phyloP scores from a whole-genome alignment of 495 filamentous ascomycete genomes.

The Chaetomidium leptoderma region DNA sequence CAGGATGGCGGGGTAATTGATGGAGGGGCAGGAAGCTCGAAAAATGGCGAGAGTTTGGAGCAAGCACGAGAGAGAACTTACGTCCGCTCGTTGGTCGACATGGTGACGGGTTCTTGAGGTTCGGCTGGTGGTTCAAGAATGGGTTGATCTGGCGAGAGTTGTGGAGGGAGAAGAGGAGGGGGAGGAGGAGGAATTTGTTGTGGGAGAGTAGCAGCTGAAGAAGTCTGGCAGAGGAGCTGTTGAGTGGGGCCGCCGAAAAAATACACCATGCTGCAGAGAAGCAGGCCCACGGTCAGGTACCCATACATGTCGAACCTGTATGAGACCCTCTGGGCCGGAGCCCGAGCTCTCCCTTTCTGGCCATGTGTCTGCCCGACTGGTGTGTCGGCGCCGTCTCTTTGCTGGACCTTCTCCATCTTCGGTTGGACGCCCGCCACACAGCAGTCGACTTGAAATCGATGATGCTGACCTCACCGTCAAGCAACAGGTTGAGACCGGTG shows the following conservation, averaged over 20 bases:
- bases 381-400: neutral
- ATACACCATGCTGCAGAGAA: conserved; percentile 22
- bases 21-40: conserved; percentile 24
- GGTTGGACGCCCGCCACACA: too few species aligned
- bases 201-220: conserved; percentile 27
- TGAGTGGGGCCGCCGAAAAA: conserved; percentile 21
- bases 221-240: conserved; percentile 15
- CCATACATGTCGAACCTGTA: conserved; percentile 8
- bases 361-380: neutral
- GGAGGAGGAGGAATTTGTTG: conserved; percentile 29
- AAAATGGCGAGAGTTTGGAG: conserved; percentile 14
- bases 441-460: too few species aligned
- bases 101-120: conserved; percentile 52
- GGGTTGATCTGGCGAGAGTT: conserved; percentile 39
- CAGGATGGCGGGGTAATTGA: conserved; percentile 32
- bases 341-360: neutral
- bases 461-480: too few species aligned
- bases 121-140: conserved; percentile 29
- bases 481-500: too few species aligned
- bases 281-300: conserved; percentile 19
- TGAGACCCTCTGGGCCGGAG: neutral
- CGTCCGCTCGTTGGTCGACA: conserved; percentile 87
- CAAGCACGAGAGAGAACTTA: conserved; percentile 47
- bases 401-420: neutral
- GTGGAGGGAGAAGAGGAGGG: conserved; percentile 28